Evolutionary conservation across 176 grass and related monocot genomes (phyloP).

Genomic region (Aegilops sharonensis): DNA sequence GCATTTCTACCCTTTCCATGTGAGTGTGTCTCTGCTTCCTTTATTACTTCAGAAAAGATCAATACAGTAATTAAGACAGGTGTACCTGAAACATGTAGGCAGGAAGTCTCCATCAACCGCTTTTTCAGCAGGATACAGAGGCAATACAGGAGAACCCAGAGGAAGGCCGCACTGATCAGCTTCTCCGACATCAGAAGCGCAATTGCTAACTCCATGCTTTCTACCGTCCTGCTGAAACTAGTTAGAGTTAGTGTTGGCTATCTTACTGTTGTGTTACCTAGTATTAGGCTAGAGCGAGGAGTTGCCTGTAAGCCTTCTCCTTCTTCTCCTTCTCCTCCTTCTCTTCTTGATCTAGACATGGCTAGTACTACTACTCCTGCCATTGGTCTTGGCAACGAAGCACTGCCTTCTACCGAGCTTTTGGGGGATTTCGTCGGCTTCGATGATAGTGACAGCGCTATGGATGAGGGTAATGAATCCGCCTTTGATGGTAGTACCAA

Average conservation of each 20-base stretch:
- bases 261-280: conserved; percentile 31
- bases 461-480: neutral
- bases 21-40: conserved; percentile 38
- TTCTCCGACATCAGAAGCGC: conserved; percentile 54
- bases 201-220: conserved; percentile 40
- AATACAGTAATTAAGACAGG: conserved; percentile 13
- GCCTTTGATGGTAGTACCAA: neutral
- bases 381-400: neutral
- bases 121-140: conserved; percentile 49
- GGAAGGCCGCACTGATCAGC: conserved; percentile 42
- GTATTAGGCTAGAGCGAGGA: conserved; percentile 24
- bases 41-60: neutral
- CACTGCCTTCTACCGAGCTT: conserved; percentile 13
- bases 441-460: neutral
- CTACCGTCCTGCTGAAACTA: conserved; percentile 32
- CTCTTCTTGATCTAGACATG: conserved; percentile 19
- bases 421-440: conserved; percentile 39
- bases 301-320: neutral
- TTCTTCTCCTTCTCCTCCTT: neutral
- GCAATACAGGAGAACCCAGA: conserved; percentile 40
- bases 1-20: conserved; percentile 37
- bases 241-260: conserved; percentile 30
- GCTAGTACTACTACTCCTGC: neutral
- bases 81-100: conserved; percentile 49
- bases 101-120: conserved; percentile 58